phyloP scores from a whole-genome alignment of 495 filamentous ascomycete genomes.

The Filosporella fistucella region DNA sequence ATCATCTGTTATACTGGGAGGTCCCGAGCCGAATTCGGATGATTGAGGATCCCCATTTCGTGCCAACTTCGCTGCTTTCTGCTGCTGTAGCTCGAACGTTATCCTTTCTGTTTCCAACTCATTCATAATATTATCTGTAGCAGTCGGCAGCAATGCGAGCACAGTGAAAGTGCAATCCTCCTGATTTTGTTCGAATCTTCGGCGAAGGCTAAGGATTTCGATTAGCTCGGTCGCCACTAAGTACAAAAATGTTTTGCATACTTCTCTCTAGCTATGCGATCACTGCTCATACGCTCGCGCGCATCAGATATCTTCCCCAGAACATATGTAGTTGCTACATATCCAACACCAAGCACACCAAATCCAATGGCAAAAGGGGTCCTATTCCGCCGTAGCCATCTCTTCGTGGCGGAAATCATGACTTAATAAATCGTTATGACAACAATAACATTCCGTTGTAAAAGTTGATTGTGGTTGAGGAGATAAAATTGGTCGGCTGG shows the following conservation, averaged over 20 bases:
- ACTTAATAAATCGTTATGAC: too few species aligned
- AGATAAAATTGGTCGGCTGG: too few species aligned
- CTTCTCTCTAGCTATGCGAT: slow-evolving; percentile 95
- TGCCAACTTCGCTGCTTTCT: slow-evolving; percentile 74
- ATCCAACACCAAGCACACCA: slow-evolving; percentile 83
- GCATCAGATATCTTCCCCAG: slow-evolving; percentile 85
- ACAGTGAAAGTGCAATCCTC: slow-evolving; percentile 99
- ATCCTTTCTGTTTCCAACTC: slow-evolving; percentile 85
- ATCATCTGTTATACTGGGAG: slow-evolving; percentile 79
- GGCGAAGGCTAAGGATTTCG: slow-evolving; percentile 60
- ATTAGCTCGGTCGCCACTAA: slow-evolving; percentile 1
- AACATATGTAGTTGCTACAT: slow-evolving; percentile 90
- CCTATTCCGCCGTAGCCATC: slow-evolving; percentile 90
- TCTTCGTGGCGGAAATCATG: slow-evolving; percentile 80
- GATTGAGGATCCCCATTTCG: slow-evolving; percentile 49
- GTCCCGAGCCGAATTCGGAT: slow-evolving; percentile 59
- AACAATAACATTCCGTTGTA: too few species aligned
- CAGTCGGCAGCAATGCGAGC: slow-evolving; percentile 87
- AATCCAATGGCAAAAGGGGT: slow-evolving; percentile 82
- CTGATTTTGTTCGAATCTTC: slow-evolving; percentile 97
- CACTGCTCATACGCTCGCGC: slow-evolving; percentile 89
- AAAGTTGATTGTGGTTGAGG: too few species aligned
- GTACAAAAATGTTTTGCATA: slow-evolving; percentile 37
- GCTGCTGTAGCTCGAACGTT: slow-evolving; percentile 86
- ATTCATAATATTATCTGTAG: slow-evolving; percentile 81